A percentile compares a stretch with the other conserved stretches of the same genome.
phyloP scores from a whole-genome alignment of 176 grass and related monocot species.

The Tuctoria greenei region DNA sequence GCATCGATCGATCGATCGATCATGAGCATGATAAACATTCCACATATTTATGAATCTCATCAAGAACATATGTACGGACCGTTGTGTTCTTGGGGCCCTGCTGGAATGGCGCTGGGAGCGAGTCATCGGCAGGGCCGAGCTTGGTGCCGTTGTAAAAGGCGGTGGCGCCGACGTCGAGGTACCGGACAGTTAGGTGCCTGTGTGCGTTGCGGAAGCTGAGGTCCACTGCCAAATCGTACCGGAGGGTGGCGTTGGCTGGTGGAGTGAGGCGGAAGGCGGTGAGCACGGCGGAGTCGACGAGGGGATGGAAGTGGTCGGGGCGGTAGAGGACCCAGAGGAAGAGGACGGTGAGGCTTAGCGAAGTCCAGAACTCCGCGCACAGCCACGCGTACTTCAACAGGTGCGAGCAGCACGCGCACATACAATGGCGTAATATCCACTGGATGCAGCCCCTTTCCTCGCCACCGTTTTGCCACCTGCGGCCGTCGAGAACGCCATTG shows the following conservation, averaged over 20 bases:
- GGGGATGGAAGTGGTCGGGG: conserved; percentile 19
- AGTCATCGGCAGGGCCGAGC: conserved; percentile 12
- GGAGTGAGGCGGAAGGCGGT: conserved; percentile 12
- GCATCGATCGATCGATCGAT: too few relatives aligned
- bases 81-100: conserved; percentile 28
- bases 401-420: not conserved
- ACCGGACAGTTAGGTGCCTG: not conserved
- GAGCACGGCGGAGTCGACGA: conserved; percentile 3
- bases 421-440: too few relatives aligned
- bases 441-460: too few relatives aligned
- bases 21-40: too few relatives aligned
- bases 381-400: not conserved
- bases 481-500: not conserved
- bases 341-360: not conserved
- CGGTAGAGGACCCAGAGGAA: conserved; percentile 26
- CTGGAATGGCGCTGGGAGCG: conserved; percentile 4
- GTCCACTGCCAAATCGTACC: conserved; percentile 1
- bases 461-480: too few relatives aligned
- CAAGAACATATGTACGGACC: not conserved
- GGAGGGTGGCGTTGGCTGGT: not conserved
- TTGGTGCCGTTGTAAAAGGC: conserved; percentile 1
- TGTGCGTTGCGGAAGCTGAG: conserved; percentile 24
- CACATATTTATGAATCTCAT: too few relatives aligned
- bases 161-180: conserved; percentile 26
- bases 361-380: conserved; percentile 19